Evolutionary conservation across 805 yeast genomes (phyloP), one percentile per base, ranked within the genome.

Genomic region (Saturnispora sekii): DNA sequence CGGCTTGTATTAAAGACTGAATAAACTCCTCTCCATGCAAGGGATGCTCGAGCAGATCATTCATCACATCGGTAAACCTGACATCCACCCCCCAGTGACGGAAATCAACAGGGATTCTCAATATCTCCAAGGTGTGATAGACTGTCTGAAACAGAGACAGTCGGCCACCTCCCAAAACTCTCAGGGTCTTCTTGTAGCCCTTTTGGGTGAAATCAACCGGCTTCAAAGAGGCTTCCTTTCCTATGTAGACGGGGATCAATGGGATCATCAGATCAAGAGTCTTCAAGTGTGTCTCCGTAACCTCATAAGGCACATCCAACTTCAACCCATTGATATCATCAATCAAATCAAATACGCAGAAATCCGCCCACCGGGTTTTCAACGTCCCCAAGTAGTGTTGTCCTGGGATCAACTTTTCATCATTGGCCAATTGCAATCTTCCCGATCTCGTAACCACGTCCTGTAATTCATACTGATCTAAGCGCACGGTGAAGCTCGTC

Each of bases 381-480:
- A 9, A 11, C 14, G n/a, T 21, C 29, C 17, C 31, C 32, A 11
- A 35, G 17, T 43, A 47, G 26, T 47, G 51, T n/a, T 38, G 29
- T n/a, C 47, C 44, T 11, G 11, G 11, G 12, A 26, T 14, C n/a
- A 39, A 35, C 14, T 32, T 12, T 4, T 39, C 49, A 8, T n/a
- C 16, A 4, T 17, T 26, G 33, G 35, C 42, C 17, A 45, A 16
- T 3, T 38, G 43, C 15, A 51, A 53, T 31, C 62, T 43, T 9
- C 38, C 51, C 1, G 58, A 45, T 31, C 64, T 45, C 10, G 49
- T 44, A 2, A 61, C 51, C n/a, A 60, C 52, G 26, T 61, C 63
- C 32, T 59, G 59, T 3, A 61, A 3, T 18, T 58, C 64, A 35
- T 45, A 53, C 10, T 45, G 26, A 10, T 51, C 51, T 10, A 48